Base-by-base conservation (phyloP, 192 early-diverging fungal genomes). In the Helicostylum pulchrum region DNA sequence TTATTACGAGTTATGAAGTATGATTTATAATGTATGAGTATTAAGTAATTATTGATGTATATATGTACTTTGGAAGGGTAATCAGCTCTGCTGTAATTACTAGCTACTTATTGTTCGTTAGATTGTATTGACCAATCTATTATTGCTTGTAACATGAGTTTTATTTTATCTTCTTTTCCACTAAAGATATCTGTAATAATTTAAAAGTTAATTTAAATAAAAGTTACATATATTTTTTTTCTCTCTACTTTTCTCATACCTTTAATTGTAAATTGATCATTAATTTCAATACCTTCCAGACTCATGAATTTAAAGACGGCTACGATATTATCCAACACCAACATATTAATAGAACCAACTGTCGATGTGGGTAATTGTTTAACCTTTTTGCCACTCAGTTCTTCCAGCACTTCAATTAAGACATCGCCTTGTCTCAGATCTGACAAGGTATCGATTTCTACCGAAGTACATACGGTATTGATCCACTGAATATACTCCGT, bases 281-380 rank as follows among this genome's bases (percentile, higher is more conserved):
- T 74, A 4, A 79, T 71, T 31, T 67, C 67, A 32, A 83, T 68
- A 11, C 81, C 81, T 51, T 80, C 76, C 0, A 74, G 63, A 43
- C 77, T 74, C 81, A 83, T 83, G 23, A 83, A 83, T 52, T 83
- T 83, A 70, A 83, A 78, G 0, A 76, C 78, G 1, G 78, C 75
- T 20, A 78, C 63, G 30, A 83, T 56, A 23, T 74, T 78, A 53
- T 83, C 81, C n/a, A 83, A 61, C 74, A 78, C 78, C 23, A 71
- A 65, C 15, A 79, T 71, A 32, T 71, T 79, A 26, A 67, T 66
- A 19, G 58, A 65, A 21, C 45, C 54, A 21, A 65, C 66, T 7
- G 70, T 68, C 5, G 70, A 67, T 15, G 70, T 61, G 43, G 74
- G 67, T 17, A 75, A 64, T 10, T 70, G 61, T 51, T 68, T 71